These are phyloP conservation scores for Trichophyton benhamiae DNA, from an alignment of 2,329 filamentous ascomycete genomes.

Conservation along the genomic window DNA sequence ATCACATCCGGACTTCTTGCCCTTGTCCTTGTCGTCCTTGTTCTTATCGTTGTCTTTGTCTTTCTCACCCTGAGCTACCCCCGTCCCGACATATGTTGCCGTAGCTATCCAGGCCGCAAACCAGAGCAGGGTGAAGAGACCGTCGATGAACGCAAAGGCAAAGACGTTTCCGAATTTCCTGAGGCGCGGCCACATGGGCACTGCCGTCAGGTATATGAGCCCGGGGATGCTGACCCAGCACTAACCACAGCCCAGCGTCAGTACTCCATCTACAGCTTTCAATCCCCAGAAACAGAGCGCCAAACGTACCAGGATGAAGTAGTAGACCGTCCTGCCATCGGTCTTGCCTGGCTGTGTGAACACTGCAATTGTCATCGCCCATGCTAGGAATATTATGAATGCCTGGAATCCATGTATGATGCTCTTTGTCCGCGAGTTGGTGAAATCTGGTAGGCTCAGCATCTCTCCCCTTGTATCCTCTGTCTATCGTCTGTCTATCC, in stretches of 20 bases:
- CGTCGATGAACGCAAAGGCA: constrained; percentile 45
- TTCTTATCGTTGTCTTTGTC: constrained; percentile 24
- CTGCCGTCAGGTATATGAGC: constrained; percentile 47
- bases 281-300: neutral
- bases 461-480: neutral
- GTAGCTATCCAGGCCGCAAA: constrained; percentile 47
- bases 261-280: neutral
- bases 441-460: constrained; percentile 12
- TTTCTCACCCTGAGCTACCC: constrained; percentile 38
- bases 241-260: constrained; percentile 24
- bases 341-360: constrained; percentile 43
- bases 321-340: constrained; percentile 45
- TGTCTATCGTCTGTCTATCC: neutral
- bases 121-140: constrained; percentile 45
- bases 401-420: constrained; percentile 43
- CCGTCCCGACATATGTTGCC: constrained; percentile 44
- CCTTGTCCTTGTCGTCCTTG: constrained; percentile 28
- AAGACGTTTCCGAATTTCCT: constrained; percentile 48
- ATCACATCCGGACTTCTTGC: constrained; percentile 39
- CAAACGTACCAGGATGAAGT: constrained; percentile 42
- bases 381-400: constrained; percentile 46
- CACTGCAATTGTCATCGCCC: constrained; percentile 46
- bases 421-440: constrained; percentile 39
- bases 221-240: constrained; percentile 49
- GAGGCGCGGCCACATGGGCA: constrained; percentile 49